Evolutionary conservation across 1,284 basidiomycete species (phyloP), one percentile per base, ranked within the genome.

Genomic region (Ganoderma boninense): DNA sequence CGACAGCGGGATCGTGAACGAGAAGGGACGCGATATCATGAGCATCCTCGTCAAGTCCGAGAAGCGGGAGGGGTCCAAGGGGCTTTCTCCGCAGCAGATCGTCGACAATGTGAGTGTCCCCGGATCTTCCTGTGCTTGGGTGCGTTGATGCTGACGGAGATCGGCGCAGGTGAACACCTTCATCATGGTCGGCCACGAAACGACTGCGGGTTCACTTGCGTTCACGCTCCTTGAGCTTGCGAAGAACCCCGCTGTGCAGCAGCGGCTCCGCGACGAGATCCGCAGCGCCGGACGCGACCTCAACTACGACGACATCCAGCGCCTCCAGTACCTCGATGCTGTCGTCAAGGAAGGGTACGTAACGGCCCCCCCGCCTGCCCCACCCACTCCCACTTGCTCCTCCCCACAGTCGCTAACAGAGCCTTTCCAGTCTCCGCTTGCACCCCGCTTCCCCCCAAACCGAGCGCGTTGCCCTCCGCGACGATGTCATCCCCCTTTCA

Each of bases 231-330:
- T 76, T 67, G 86, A 89, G 74, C 84, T 92, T 1, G 83, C 85
- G 0, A 80, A 81, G 46, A 75, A 87, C 66, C 86, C 81, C 0
- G 83, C 85, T 2, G 80, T 84, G 16, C 90, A 92, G 77, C 74
- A 80, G 52, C 83, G 81, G 54, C 80, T 92, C 13, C 85, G 90
- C 6, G 81, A 85, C 23, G 90, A 92, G 72, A 80, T 91, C 32
- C 71, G 72, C 35, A 26, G 26, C 14, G 63, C 62, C 44, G 74
- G 71, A 38, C 69, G 76, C 66, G 71, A 81, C 13, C 72, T 79
- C 40, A 72, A 73, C 18, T 86, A 85, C 78, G 86, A 89, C 16
- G 84, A 89, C 69, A 78, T 89, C 2, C 81, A 79, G 60, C 77
- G 81, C 38, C 74, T 80, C 18, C 69, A 86, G 0, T 91, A 87